Evolutionary conservation across 164 flowering plant genomes (phyloP).

Genomic region (Aristolochia fimbriata): DNA sequence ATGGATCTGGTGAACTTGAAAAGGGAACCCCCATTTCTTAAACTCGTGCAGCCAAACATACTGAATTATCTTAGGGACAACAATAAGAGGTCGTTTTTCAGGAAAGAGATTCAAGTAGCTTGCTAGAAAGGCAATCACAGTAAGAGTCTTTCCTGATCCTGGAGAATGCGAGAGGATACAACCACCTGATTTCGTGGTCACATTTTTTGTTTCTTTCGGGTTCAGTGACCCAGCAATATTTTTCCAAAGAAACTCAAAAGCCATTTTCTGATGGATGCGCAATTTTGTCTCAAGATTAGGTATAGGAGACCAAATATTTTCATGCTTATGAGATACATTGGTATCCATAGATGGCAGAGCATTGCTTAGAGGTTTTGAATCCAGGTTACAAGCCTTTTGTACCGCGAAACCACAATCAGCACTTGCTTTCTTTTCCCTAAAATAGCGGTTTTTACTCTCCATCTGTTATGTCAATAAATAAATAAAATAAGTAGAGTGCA

Average conservation of each 20-base stretch:
- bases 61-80: constrained; percentile 87
- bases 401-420: not conserved
- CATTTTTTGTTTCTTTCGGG: constrained; percentile 45
- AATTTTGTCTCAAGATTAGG: constrained; percentile 56
- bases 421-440: not conserved
- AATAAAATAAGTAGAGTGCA: not conserved
- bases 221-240: constrained; percentile 71
- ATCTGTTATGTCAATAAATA: not conserved
- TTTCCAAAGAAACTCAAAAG: constrained; percentile 86
- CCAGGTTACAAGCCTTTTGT: constrained; percentile 14
- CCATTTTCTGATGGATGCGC: constrained; percentile 71
- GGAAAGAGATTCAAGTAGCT: constrained; percentile 87
- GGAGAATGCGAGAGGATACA: constrained; percentile 94
- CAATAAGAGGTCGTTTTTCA: constrained; percentile 63
- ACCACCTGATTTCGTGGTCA: constrained; percentile 45
- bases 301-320: constrained; percentile 69
- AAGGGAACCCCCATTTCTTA: constrained; percentile 69
- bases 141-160: constrained; percentile 90
- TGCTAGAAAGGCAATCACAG: constrained; percentile 72
- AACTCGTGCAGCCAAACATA: constrained; percentile 88
- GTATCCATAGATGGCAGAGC: constrained; percentile 9
- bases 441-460: not conserved
- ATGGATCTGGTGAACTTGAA: constrained; percentile 77
- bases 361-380: constrained; percentile 15
- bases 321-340: constrained; percentile 24